Evolutionary conservation across 371 early-diverging fungal genomes (phyloP).

Genomic region (Chytridiales sp.): DNA sequence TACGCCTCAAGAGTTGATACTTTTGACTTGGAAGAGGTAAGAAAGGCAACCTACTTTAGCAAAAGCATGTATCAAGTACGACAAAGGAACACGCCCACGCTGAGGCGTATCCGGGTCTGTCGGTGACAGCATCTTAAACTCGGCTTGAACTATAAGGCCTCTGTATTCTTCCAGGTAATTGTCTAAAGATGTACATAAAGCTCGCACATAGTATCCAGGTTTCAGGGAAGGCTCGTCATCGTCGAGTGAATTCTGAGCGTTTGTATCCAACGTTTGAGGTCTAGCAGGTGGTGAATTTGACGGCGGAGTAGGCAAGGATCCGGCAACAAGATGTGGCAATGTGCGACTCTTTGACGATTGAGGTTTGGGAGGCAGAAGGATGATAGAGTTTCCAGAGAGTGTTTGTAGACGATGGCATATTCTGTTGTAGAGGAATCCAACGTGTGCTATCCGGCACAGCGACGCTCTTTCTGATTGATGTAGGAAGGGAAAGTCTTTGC

Average conservation of each 20-base stretch:
- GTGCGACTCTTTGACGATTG: too few relatives aligned
- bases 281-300: too few relatives aligned
- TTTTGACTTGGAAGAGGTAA: too few relatives aligned
- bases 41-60: slow-evolving; percentile 30
- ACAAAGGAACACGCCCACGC: slow-evolving; percentile 49
- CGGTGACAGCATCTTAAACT: slow-evolving; percentile 50
- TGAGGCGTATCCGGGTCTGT: slow-evolving; percentile 40
- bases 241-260: too few relatives aligned
- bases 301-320: too few relatives aligned
- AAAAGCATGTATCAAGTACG: slow-evolving; percentile 47
- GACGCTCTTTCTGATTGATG: slow-evolving; percentile 69
- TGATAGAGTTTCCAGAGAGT: slow-evolving; percentile 21
- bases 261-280: too few relatives aligned
- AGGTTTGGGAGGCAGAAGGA: too few relatives aligned
- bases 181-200: slow-evolving; percentile 56
- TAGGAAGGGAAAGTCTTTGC: slow-evolving; percentile 60
- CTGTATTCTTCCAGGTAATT: slow-evolving; percentile 55
- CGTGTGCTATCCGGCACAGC: slow-evolving; percentile 61
- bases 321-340: too few relatives aligned
- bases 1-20: too few relatives aligned
- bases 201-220: slow-evolving; percentile 52
- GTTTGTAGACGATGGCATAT: slow-evolving; percentile 48
- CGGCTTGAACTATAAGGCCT: slow-evolving; percentile 55
- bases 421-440: slow-evolving; percentile 58
- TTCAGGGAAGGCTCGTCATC: slow-evolving; percentile 4